A percentile compares a stretch with the other conserved stretches of the same genome.
These are phyloP conservation scores for Xylaria intraflava DNA, from an alignment of 495 filamentous ascomycete genomes.

Conservation along the genomic window DNA sequence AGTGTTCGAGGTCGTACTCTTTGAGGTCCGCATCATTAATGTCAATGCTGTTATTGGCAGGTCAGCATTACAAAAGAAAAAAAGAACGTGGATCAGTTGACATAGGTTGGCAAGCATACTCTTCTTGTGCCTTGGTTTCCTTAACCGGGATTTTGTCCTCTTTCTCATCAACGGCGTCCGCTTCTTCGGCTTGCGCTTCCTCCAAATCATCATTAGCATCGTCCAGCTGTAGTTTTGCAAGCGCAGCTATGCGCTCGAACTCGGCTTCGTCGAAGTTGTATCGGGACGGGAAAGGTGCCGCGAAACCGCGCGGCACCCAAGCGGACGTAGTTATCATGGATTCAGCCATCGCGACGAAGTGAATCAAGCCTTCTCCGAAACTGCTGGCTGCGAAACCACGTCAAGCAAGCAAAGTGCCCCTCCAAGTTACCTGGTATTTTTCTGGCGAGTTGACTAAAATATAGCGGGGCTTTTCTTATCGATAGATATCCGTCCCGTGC, in stretches of 20 bases:
- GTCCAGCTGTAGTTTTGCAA: slow-evolving; percentile 86
- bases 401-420: slow-evolving; percentile 9
- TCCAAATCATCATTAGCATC: slow-evolving; percentile 83
- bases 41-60: slow-evolving; percentile 28
- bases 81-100: not conserved
- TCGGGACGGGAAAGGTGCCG: slow-evolving; percentile 83
- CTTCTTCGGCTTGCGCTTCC: slow-evolving; percentile 47
- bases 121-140: slow-evolving; percentile 21
- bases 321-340: slow-evolving; percentile 89
- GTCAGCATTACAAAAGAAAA: not conserved
- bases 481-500: slow-evolving; percentile 13
- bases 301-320: slow-evolving; percentile 93
- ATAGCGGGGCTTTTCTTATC: slow-evolving; percentile 26
- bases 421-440: slow-evolving; percentile 14
- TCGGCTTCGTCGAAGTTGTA: slow-evolving; percentile 91
- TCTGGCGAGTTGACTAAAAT: slow-evolving; percentile 15
- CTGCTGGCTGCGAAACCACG: not conserved
- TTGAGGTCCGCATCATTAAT: slow-evolving; percentile 79
- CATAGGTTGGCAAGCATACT: slow-evolving; percentile 25
- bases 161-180: slow-evolving; percentile 31
- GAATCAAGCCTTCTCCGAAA: not conserved
- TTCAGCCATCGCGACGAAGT: slow-evolving; percentile 18
- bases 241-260: slow-evolving; percentile 78
- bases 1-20: slow-evolving; percentile 93
- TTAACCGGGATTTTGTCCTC: slow-evolving; percentile 23